A percentile compares a stretch with the other conserved stretches of the same genome.
phyloP scores from a whole-genome alignment of 495 filamentous ascomycete genomes.

The Penicillium egyptiacum region DNA sequence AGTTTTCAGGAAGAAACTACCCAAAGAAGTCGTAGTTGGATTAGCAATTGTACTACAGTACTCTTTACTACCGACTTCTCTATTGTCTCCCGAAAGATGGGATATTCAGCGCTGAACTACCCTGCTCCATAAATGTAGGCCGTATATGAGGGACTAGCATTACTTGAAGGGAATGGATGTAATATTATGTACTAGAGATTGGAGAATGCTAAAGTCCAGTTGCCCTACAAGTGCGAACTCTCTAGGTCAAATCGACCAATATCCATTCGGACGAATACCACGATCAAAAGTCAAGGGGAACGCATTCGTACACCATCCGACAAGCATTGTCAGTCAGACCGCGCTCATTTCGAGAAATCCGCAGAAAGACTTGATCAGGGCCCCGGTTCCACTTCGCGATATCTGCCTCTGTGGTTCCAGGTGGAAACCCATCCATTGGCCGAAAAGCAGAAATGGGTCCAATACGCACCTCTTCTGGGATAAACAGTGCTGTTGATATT shows the following conservation, averaged over 20 bases:
- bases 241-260: not conserved
- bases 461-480: conserved; percentile 37
- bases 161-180: not conserved
- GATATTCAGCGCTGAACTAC: not conserved
- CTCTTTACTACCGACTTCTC: not conserved
- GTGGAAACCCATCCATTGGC: conserved; percentile 23
- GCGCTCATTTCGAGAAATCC: conserved; percentile 22
- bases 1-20: not conserved
- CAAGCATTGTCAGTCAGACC: conserved; percentile 19
- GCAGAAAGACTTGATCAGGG: conserved; percentile 24
- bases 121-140: not conserved
- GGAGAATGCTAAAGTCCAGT: not conserved
- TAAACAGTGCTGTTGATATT: not conserved
- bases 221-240: not conserved
- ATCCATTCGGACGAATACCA: not conserved
- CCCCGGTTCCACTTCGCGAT: conserved; percentile 17
- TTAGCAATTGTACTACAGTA: not conserved
- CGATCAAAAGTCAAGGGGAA: conserved; percentile 17
- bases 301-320: conserved; percentile 18
- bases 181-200: not conserved
- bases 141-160: not conserved
- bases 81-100: not conserved
- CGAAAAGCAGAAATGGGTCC: conserved; percentile 26
- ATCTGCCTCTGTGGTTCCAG: conserved; percentile 18
- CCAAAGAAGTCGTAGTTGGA: not conserved